Evolutionary conservation across 2,329 filamentous ascomycete species (phyloP).

Genomic region (Trichophyton simii): DNA sequence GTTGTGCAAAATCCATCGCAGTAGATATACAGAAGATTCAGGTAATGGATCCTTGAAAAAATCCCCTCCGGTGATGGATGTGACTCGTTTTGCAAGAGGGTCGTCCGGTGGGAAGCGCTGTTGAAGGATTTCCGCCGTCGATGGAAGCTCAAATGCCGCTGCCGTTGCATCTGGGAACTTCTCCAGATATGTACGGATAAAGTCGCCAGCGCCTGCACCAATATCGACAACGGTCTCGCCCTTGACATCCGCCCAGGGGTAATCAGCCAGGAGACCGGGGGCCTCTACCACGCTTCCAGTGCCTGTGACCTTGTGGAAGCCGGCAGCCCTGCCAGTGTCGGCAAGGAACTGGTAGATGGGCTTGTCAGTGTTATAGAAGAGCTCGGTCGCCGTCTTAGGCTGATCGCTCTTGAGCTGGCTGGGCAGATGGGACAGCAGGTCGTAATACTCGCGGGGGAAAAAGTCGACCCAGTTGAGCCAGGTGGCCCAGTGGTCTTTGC

Average conservation of each 20-base stretch:
- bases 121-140: neutral
- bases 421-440: neutral
- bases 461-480: neutral
- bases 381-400: neutral
- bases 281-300: neutral
- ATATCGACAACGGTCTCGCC: neutral
- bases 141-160: neutral
- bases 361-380: neutral
- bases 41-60: conserved; percentile 4
- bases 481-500: neutral
- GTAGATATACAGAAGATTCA: neutral
- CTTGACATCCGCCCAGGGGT: neutral
- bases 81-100: neutral
- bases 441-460: neutral
- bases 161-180: neutral
- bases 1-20: neutral
- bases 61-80: neutral
- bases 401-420: neutral
- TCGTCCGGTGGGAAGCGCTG: neutral
- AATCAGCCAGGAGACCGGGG: neutral
- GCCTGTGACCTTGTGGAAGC: neutral
- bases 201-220: neutral
- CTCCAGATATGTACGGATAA: neutral
- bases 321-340: neutral
- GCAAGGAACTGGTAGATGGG: neutral